Evolutionary conservation across 768 basidiomycete genomes (phyloP).

Genomic region (Tylopilus intermedius): DNA sequence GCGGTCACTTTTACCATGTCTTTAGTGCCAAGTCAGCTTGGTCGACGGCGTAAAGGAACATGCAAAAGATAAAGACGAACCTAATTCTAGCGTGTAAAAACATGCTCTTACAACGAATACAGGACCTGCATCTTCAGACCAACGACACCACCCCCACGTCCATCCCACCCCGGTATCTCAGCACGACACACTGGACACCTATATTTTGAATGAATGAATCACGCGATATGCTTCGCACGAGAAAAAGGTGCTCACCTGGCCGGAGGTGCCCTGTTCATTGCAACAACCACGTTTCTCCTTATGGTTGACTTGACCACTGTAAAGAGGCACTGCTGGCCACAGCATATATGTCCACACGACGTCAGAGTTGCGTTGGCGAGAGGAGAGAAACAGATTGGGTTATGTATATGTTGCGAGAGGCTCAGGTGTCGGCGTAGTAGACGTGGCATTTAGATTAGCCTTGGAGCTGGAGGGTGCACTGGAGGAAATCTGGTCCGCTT

Average conservation of each 20-base stretch:
- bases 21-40: too few relatives aligned
- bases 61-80: too few relatives aligned
- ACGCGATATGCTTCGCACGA: background rate
- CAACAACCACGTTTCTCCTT: constrained; percentile 39
- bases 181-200: constrained; percentile 74
- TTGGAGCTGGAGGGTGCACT: background rate
- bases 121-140: constrained; percentile 44
- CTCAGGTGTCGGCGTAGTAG: constrained; percentile 9
- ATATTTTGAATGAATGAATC: background rate
- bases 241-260: constrained; percentile 35
- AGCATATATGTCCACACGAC: constrained; percentile 76
- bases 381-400: constrained; percentile 74
- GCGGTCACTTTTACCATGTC: too few relatives aligned
- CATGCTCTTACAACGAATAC: constrained; percentile 20
- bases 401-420: constrained; percentile 35
- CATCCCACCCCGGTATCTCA: constrained; percentile 64
- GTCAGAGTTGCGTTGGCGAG: constrained; percentile 74
- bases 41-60: too few relatives aligned
- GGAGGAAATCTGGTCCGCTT: background rate
- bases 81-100: too few relatives aligned
- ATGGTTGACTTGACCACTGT: constrained; percentile 62
- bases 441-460: background rate
- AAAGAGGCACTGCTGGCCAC: constrained; percentile 68
- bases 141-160: constrained; percentile 61
- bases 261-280: constrained; percentile 28